Base-by-base conservation (phyloP, 495 filamentous ascomycete genomes). In the Podospora conica region DNA sequence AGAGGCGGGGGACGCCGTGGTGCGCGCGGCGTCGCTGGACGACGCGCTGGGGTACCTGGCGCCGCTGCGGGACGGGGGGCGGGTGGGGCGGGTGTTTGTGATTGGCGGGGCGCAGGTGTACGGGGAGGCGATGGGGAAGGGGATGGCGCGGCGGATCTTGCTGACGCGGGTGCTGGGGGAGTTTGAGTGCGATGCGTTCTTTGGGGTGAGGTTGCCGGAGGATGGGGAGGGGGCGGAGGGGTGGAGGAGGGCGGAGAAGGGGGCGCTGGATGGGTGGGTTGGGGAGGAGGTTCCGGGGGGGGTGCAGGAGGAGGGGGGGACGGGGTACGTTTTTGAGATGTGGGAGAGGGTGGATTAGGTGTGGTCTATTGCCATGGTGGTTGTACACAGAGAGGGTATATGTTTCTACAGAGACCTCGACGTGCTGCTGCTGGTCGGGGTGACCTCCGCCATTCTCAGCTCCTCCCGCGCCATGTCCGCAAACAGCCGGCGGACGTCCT, bases 101-200 rank as follows among this genome's bases (percentile, higher is more conserved):
- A 97, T 98, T 74, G 95, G 95, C 3, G 95, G 95, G 1, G 88
- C 85, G 70, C 88, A 94, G 80, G 86, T 98, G 27, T 98, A 98
- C 75, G 79, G 70, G 18, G 81, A 85, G 27, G 89, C 91, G 65
- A 76, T 97, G 77, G 65, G 66, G 63, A 70, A 84, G 29, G 66
- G 31, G 53, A 76, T 81, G 68, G 72, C 80, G 71, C 76, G 80
- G 66, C 73, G 84, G 65, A 79, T 93, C 59, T 72, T 92, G 66
- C 73, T 91, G 72, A 94, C 88, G 68, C 78, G 84, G 68, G 78
- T 92, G 53, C 60, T 79, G 70, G 74, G 69, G 64, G 86, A 85
- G 60, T 96, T 89, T 79, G 91, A 93, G 68, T 96, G 93, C 76
- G 95, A 98, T 87, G 90, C 89, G 0, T 90, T 90, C 66, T 97